Evolutionary conservation across 1,284 basidiomycete species (phyloP), one percentile per base, ranked within the genome.

Genomic region (Apiotrichum domesticum): DNA sequence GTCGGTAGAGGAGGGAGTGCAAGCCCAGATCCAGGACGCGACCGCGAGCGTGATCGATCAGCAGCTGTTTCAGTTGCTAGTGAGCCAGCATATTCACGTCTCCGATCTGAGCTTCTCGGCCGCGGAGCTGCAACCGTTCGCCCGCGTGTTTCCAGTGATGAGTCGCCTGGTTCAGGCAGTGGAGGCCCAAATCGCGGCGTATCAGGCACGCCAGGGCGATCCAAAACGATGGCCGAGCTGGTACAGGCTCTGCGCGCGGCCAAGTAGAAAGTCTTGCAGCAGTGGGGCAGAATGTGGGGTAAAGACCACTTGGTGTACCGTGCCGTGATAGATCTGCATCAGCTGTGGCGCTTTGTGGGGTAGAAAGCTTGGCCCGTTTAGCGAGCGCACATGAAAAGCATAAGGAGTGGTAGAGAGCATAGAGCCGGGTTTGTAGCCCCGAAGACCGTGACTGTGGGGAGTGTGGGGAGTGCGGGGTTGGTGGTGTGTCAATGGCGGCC

Each of bases 41-140:
- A 40, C 15, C 9, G 37, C 6, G 47, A 21, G 4, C 34, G 46
- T 15, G n/a, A 46, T 5, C 21, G 10, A 4, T 37, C 45, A 39
- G 34, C 51, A 14, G 56, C 51, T 21, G 58, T 55, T 32, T 67
- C 65, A 0, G 65, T 68, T 1, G 56, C 54, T 13, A 68, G 66
- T 45, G 72, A 74, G 54, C 72, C 71, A 9, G 68, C 71, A 3
- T 73, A 72, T 53, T 65, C 65, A 2, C 59, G 71, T 3, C 51
- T 72, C 35, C 51, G 68, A 14, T 59, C 59, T 5, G 72, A 74
- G 55, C 55, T 72, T 42, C 62, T 35, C 10, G 46, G 32, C 50
- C 40, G 40, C 41, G 21, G 35, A 37, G 35, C n/a, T 10, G 29
- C 33, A 48, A n/a, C 10, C 48, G 48, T n/a, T 8, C 42, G 43